phyloP scores from a whole-genome alignment of 2,329 filamentous ascomycete genomes.

The Emmonsiellopsis sp. region DNA sequence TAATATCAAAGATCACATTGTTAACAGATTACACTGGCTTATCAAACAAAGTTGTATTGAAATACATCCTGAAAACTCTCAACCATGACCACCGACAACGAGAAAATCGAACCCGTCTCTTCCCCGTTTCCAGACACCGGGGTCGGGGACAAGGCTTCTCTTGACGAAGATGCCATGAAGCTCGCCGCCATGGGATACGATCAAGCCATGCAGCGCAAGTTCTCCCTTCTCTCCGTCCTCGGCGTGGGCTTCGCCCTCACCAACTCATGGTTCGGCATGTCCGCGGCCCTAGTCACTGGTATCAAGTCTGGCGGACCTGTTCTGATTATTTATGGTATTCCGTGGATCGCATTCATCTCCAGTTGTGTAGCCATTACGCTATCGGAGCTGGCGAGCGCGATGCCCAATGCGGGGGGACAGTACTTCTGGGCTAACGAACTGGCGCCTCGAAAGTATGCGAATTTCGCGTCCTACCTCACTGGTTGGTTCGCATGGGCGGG shows the following conservation, averaged over 20 bases:
- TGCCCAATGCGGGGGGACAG: slow-evolving; percentile 44
- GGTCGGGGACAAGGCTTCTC: slow-evolving; percentile 5
- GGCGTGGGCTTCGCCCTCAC: slow-evolving; percentile 44
- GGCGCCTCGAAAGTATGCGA: slow-evolving; percentile 36
- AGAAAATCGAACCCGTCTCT: neutral
- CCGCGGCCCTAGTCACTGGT: slow-evolving; percentile 39
- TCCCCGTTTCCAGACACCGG: neutral
- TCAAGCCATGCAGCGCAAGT: slow-evolving; percentile 40
- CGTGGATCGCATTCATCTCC: slow-evolving; percentile 37
- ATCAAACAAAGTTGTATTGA: no score
- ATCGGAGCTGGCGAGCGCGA: slow-evolving; percentile 39
- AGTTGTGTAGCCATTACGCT: slow-evolving; percentile 37
- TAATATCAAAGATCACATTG: no score
- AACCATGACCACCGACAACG: neutral
- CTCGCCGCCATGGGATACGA: slow-evolving; percentile 40
- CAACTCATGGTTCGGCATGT: slow-evolving; percentile 45
- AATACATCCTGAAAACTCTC: neutral
- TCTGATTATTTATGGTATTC: slow-evolving; percentile 41
- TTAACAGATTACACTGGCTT: no score
- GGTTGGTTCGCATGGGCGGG: slow-evolving; percentile 48
- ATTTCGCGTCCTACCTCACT: slow-evolving; percentile 38
- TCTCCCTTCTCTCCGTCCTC: slow-evolving; percentile 39
- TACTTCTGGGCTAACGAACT: slow-evolving; percentile 44
- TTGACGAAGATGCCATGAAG: slow-evolving; percentile 33
- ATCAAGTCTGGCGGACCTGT: slow-evolving; percentile 42